These are phyloP conservation scores for Chlamydomonas schloesseri DNA, from an alignment of 139 green algal species.

Conservation along the genomic window DNA sequence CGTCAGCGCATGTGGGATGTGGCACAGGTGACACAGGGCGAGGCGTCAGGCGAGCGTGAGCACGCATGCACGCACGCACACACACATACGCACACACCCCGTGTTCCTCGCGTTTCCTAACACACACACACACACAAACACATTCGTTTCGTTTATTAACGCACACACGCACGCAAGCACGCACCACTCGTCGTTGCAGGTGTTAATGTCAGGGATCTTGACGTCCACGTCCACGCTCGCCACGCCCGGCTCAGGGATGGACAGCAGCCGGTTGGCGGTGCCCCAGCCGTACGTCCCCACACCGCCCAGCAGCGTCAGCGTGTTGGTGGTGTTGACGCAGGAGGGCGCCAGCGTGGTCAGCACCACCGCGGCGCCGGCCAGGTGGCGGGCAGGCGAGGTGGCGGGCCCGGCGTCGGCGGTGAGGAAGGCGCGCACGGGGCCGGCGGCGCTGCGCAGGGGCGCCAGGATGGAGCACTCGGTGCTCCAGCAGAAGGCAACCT, in stretches of 20 bases:
- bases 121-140: no score
- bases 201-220: background rate
- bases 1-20: background rate
- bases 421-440: background rate
- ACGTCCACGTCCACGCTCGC: conserved; percentile 20
- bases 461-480: background rate
- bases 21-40: background rate
- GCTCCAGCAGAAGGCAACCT: conserved; percentile 32
- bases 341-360: background rate
- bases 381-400: background rate
- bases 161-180: background rate
- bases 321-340: background rate
- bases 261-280: background rate
- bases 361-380: conserved; percentile 9
- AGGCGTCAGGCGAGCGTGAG: background rate
- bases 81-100: no score
- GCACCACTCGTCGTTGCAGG: conserved; percentile 38
- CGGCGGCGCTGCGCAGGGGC: background rate
- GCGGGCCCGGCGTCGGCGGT: background rate
- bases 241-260: background rate
- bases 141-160: no score
- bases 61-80: background rate
- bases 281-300: background rate
- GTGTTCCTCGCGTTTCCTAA: no score
- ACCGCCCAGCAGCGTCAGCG: no score